Evolutionary conservation across 495 filamentous ascomycete genomes (phyloP), one percentile per base, ranked within the genome.

Genomic region (Endocarpon pusillum): DNA sequence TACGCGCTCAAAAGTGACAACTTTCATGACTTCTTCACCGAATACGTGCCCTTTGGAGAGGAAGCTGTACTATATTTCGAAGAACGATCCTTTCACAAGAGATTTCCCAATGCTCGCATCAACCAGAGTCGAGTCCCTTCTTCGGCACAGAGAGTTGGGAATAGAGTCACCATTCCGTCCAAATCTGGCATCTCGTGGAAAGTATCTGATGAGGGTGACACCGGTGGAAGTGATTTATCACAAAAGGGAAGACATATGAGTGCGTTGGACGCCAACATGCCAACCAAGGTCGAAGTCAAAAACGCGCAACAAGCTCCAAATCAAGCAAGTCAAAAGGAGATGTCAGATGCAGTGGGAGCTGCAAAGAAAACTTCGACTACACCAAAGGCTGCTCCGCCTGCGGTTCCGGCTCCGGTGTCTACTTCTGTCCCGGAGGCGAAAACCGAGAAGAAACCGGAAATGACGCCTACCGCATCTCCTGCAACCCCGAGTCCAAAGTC

Each of bases 11-110:
- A 85, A 55, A 89, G 75, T 42, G 89, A 97, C 60, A 93, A 87
- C 54, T 94, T 94, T 66, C 91, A 97, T 52, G 89, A 97, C 50
- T 94, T 96, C 61, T 97, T 97, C 61, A 96, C 91, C 28, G 86
- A 94, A 57, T 97, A 89, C 54, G 57, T 97, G 4, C 89, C 89
- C 2, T 93, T 82, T 39, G 91, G 87, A 34, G 89, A 97, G 58
- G 81, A 94, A 44, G 75, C 75, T 11, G 89, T 97, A 18, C 71
- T 91, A n/a, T 96, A 92, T 58, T 80, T 97, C 39, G 89, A 97
- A 58, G 89, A 97, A 57, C 72, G 81, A 28, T 85, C 94, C 53
- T 94, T 91, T 57, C 74, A 80, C 44, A 81, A 78, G 53, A 74
- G 87, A 15, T 94, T 94, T 62, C 87, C 86, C 21, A 74, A 75